Base-by-base conservation (phyloP, 805 yeast species). In the Saccharomycopsis selenospora region DNA sequence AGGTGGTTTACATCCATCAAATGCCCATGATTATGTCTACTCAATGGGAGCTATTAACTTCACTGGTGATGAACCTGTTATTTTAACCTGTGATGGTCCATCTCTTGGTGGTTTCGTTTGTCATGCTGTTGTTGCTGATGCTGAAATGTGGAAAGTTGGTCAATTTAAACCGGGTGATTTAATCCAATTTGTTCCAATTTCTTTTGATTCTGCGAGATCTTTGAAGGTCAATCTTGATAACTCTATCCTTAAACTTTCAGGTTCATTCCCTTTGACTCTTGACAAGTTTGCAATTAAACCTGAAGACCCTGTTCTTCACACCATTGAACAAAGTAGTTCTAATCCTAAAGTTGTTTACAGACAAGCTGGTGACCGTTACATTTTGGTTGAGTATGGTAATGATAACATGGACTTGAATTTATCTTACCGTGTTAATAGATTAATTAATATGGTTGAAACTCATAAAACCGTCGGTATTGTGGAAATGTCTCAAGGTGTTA, bases 101-200 rank as follows among this genome's bases (percentile, higher is more conserved):
- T 85, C 96, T 8, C 76, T 91, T 50, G 98, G 99, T 61, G 99
- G 99, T 1, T 93, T 91, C 61, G 97, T 91, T 28, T 91, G 98
- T 67, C 85, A 89, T 62, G 97, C 95, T 6, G 97, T 93, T 51
- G 95, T 93, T 55, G 85, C 88, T 11, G 95, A 89, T 61, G 87
- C 95, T 36, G 99, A 93, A 69, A 79, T 93, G 83, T 91, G 98
- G 98, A 93, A 93, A 70, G 85, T 93, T 61, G 99, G 99, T 42
- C 98, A 91, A 69, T 90, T 87, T 40, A 90, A 86, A 65, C 97
- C 98, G 3, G 98, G 98, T 61, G 98, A 93, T 61, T 58, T 65
- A 43, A 80, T 91, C 52, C 76, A 76, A 56, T 91, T 93, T 71
- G 79, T 80, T 49, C 96, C 97, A 30, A 73, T 93, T 40, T 59